Evolutionary conservation across 495 filamentous ascomycete species (phyloP), one percentile per base, ranked within the genome.

Genomic region (Terfezia boudieri): DNA sequence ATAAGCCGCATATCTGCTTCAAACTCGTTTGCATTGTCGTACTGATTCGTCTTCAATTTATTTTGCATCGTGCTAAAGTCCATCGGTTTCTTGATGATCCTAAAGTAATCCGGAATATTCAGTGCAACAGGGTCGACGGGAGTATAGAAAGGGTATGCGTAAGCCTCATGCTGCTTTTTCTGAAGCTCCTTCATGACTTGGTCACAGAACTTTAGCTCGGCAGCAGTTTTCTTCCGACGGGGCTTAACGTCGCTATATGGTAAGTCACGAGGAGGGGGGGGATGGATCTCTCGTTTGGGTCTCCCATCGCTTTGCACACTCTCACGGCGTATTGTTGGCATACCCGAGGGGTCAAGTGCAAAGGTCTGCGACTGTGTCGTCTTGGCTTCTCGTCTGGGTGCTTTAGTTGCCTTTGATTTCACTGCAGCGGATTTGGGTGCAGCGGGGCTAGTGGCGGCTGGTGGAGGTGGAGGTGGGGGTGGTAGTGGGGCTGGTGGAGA

Each of bases 1-100:
- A 98, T 89, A 49, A 84, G 74, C 20, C 75, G 75, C 49, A 93
- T 75, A 64, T 98, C 89, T 41, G 68, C 69, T 58, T 93, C 82
- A 58, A 98, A 85, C 37, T 96, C 90, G 66, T 84, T 84, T 6
- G 80, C 75, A 52, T 73, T 85, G 59, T 80, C 75, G 62, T 95
- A 96, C 52, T 84, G 76, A n/a, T 86, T 86, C 8, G 75, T 72
- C 54, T 78, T 76, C 20, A 94, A 72, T 67, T 93, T 94, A 51
- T 71, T 68, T 53, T 72, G 68, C 59, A 92, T 78, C 9, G 86
- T 95, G 3, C 73, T 69, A 23, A 98, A 70, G 61, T 98, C 90
- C 90, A 96, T 98, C 2, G 90, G 90, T 62, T 86, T 83, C 71
- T 92, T 95, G 68, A 98, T 83, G 59, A 96, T 69, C 60, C 81